phyloP scores from a whole-genome alignment of 2,329 filamentous ascomycete genomes.

The Alternaria hordeiaustralica region DNA sequence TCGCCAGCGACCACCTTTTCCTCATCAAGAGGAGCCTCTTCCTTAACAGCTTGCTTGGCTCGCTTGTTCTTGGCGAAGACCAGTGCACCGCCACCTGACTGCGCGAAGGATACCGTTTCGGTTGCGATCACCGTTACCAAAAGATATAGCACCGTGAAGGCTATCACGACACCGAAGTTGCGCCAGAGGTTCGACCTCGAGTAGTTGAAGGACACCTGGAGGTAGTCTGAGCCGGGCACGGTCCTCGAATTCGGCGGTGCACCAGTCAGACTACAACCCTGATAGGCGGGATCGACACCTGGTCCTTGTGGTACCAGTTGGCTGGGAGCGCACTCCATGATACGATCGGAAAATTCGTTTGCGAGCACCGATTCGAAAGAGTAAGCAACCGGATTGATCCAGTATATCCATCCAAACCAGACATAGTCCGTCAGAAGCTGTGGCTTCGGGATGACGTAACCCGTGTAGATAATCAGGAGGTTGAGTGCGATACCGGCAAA shows the following conservation, averaged over 20 bases:
- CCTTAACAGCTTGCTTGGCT: constrained; percentile 61
- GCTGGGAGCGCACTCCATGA: constrained; percentile 64
- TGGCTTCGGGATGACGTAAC: constrained; percentile 72
- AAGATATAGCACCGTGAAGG: constrained; percentile 77
- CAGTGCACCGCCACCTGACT: constrained; percentile 69
- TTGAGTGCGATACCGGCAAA: constrained; percentile 69
- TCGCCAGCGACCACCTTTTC: constrained; percentile 58
- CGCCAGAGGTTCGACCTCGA: constrained; percentile 67
- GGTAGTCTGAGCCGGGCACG: constrained; percentile 63
- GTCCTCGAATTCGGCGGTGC: constrained; percentile 58
- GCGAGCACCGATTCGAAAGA: constrained; percentile 71
- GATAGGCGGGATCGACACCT: constrained; percentile 60
- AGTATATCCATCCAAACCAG: constrained; percentile 64
- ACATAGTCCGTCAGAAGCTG: constrained; percentile 65
- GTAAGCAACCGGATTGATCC: constrained; percentile 61
- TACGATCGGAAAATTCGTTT: constrained; percentile 67
- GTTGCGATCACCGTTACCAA: constrained; percentile 72
- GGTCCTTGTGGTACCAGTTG: constrained; percentile 67
- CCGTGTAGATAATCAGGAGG: constrained; percentile 67
- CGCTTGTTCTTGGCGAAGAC: constrained; percentile 74
- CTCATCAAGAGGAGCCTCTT: constrained; percentile 59
- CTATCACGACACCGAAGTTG: constrained; percentile 79
- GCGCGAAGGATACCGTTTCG: constrained; percentile 70
- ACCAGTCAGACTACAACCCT: constrained; percentile 69
- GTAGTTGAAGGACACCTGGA: constrained; percentile 63